Conservation (phyloP, 306 rosid species). For the Prunus kanzakura region DNA sequence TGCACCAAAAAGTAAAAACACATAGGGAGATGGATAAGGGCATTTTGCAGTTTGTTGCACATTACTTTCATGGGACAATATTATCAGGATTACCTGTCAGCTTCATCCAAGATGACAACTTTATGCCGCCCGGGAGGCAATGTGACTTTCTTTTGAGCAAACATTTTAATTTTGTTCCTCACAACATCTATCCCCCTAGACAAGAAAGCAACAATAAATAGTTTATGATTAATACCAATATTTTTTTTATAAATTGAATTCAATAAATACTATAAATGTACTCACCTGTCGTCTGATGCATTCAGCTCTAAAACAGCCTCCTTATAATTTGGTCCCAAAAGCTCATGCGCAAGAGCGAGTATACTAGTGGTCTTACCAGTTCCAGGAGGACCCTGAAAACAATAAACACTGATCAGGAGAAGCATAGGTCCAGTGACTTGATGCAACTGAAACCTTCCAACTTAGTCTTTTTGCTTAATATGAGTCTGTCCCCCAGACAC, state of each 20-base stretch:
- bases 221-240: background rate
- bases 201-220: background rate
- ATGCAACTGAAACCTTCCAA: background rate
- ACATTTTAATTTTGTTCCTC: slow-evolving; percentile 96
- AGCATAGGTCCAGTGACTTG: background rate
- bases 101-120: slow-evolving; percentile 88
- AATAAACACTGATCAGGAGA: slow-evolving; percentile 12
- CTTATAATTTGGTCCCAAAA: slow-evolving; percentile 71
- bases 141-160: slow-evolving; percentile 89
- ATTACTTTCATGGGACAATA: background rate
- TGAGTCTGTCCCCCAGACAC: background rate
- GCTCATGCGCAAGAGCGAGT: slow-evolving; percentile 92
- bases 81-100: slow-evolving; percentile 63
- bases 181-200: slow-evolving; percentile 94
- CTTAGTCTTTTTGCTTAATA: background rate
- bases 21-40: background rate
- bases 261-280: slow-evolving; percentile 1
- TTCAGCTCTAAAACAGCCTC: slow-evolving; percentile 93
- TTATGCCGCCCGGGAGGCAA: slow-evolving; percentile 84
- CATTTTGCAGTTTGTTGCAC: background rate
- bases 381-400: slow-evolving; percentile 90
- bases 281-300: slow-evolving; percentile 91
- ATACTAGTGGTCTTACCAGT: slow-evolving; percentile 93
- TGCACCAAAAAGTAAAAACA: background rate
- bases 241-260: background rate